phyloP scores from a whole-genome alignment of 306 rosid genomes.

The Gillenia trifoliata region DNA sequence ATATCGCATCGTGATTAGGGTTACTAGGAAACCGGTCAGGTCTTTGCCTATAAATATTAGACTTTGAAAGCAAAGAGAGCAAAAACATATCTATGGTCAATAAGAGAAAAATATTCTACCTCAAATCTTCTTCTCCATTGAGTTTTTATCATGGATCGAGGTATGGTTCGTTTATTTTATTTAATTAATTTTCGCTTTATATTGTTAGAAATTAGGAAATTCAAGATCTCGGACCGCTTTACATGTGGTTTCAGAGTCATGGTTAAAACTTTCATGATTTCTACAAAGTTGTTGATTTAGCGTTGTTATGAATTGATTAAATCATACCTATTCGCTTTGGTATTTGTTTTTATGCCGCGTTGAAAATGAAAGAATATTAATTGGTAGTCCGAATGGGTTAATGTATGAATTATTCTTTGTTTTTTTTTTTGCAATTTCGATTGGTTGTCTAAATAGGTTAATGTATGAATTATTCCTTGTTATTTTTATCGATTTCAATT shows the following conservation, averaged over 20 bases:
- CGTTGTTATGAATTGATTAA: not conserved
- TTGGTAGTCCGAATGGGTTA: not conserved
- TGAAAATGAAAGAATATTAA: not conserved
- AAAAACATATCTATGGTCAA: not conserved
- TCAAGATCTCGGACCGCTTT: not conserved
- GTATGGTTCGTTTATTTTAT: not conserved
- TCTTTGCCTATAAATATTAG: not conserved
- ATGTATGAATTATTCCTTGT: no score
- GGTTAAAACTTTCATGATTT: not conserved
- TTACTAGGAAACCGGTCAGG: not conserved
- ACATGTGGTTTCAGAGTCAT: not conserved
- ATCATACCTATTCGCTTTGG: not conserved
- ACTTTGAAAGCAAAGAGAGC: not conserved
- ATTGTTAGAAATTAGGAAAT: not conserved
- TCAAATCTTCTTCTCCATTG: not conserved
- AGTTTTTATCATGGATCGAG: not conserved
- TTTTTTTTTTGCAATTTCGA: no score
- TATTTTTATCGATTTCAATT: no score
- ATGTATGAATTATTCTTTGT: no score
- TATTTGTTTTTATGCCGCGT: not conserved
- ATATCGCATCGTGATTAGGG: not conserved
- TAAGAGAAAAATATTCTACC: not conserved
- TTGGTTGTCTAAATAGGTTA: no score
- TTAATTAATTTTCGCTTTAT: not conserved
- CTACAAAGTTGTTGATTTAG: not conserved